phyloP scores from a whole-genome alignment of 1,284 basidiomycete species.

The Kalmanozyma brasiliensis region DNA sequence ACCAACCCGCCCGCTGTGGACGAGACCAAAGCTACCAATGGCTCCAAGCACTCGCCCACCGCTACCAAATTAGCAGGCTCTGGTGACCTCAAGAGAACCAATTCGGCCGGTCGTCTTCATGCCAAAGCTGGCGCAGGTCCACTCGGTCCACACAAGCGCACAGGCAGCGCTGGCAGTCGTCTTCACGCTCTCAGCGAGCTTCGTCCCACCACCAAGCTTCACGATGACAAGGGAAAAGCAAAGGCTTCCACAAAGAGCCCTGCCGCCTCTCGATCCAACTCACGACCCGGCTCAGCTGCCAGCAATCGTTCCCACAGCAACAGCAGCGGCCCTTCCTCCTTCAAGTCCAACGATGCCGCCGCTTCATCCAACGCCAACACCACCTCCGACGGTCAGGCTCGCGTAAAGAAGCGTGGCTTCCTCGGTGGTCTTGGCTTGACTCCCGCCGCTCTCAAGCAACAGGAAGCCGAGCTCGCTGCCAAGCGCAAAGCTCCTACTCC shows the following conservation, averaged over 20 bases:
- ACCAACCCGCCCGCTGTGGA: slow-evolving; percentile 6
- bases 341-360: slow-evolving; percentile 43
- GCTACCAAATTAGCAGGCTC: slow-evolving; percentile 16
- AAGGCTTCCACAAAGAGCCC: slow-evolving; percentile 34
- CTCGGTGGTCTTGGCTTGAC: slow-evolving; percentile 52
- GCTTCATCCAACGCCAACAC: slow-evolving; percentile 10
- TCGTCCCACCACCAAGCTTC: slow-evolving; percentile 58
- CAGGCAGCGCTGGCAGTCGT: slow-evolving; percentile 55
- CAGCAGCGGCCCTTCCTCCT: slow-evolving; percentile 40
- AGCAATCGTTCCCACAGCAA: slow-evolving; percentile 46
- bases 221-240: slow-evolving; percentile 43
- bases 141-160: slow-evolving; percentile 50
- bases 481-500: slow-evolving; percentile 48
- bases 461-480: slow-evolving; percentile 43
- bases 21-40: slow-evolving; percentile 7
- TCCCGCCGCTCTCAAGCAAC: slow-evolving; percentile 48
- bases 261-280: slow-evolving; percentile 31
- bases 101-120: slow-evolving; percentile 55
- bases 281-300: slow-evolving; percentile 38
- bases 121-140: slow-evolving; percentile 45
- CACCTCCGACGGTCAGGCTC: slow-evolving; percentile 9
- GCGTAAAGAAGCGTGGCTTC: slow-evolving; percentile 47
- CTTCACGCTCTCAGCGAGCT: slow-evolving; percentile 62
- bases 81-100: slow-evolving; percentile 44
- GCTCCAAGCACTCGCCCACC: slow-evolving; percentile 18